Conservation (phyloP, 2,329 filamentous ascomycete genomes). For the Hymenoscyphus salicellus region DNA sequence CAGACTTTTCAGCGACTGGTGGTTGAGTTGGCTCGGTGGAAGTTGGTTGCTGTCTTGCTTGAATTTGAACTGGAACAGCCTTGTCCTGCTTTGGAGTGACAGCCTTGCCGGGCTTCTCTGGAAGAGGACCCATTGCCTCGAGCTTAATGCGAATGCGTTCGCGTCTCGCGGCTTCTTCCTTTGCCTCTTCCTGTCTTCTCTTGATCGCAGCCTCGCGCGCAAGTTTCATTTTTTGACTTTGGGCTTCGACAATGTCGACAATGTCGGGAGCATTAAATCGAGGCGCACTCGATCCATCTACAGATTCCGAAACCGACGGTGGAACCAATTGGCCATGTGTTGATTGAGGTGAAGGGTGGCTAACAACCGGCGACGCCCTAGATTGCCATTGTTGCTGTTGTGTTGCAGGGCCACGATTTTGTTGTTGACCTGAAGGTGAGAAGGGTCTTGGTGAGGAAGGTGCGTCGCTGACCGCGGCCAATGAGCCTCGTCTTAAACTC, state of each 20-base stretch:
- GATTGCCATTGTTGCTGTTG: constrained; percentile 41
- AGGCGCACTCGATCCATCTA: constrained; percentile 28
- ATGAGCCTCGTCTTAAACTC: constrained; percentile 47
- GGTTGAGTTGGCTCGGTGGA: constrained; percentile 11
- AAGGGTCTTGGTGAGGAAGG: constrained; percentile 47
- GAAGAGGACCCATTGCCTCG: constrained; percentile 64
- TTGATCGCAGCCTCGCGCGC: constrained; percentile 67
- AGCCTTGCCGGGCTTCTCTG: constrained; percentile 58
- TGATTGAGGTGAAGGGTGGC: constrained; percentile 36
- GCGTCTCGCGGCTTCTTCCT: constrained; percentile 68
- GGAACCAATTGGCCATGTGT: constrained; percentile 31
- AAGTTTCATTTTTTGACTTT: constrained; percentile 69
- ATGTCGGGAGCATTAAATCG: constrained; percentile 28
- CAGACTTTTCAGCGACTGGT: constrained; percentile 9
- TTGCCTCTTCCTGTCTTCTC: constrained; percentile 63
- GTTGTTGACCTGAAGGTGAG: constrained; percentile 34
- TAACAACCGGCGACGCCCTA: constrained; percentile 36
- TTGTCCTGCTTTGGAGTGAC: constrained; percentile 47
- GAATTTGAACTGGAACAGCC: constrained; percentile 37
- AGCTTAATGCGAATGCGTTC: constrained; percentile 72
- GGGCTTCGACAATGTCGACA: constrained; percentile 53
- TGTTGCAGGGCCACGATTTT: constrained; percentile 24
- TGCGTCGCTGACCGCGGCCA: constrained; percentile 50
- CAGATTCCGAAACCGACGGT: constrained; percentile 37
- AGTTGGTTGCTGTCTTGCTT: constrained; percentile 25